Evolutionary conservation across 495 filamentous ascomycete species (phyloP).

Genomic region (Annulohypoxylon nitens): DNA sequence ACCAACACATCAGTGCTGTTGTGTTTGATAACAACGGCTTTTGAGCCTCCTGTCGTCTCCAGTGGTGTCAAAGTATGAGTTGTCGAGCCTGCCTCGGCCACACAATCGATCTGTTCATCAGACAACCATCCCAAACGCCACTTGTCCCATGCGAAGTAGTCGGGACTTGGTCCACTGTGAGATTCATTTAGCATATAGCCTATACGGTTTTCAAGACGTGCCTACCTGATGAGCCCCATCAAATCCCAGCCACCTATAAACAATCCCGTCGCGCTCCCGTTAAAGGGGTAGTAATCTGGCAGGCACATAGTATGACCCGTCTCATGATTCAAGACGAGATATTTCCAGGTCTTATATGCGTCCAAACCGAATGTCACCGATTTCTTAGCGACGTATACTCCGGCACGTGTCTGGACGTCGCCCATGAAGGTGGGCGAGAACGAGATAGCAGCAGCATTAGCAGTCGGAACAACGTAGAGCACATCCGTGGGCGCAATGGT

Average conservation of each 20-base stretch:
- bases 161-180: slow-evolving; percentile 48
- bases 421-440: slow-evolving; percentile 50
- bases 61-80: slow-evolving; percentile 48
- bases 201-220: background rate
- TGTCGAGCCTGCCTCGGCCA: slow-evolving; percentile 29
- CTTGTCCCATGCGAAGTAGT: slow-evolving; percentile 55
- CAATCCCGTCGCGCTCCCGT: slow-evolving; percentile 45
- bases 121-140: slow-evolving; percentile 52
- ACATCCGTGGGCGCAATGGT: slow-evolving; percentile 45
- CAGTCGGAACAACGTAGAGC: slow-evolving; percentile 51
- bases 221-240: slow-evolving; percentile 51
- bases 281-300: slow-evolving; percentile 51
- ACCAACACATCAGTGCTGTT: slow-evolving; percentile 40
- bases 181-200: background rate
- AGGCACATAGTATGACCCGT: slow-evolving; percentile 54
- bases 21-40: slow-evolving; percentile 49
- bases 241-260: slow-evolving; percentile 54
- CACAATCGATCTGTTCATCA: slow-evolving; percentile 50
- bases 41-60: slow-evolving; percentile 38
- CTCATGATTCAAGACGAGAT: slow-evolving; percentile 52
- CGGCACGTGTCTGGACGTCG: slow-evolving; percentile 46
- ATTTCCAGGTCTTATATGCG: slow-evolving; percentile 47
- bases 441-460: slow-evolving; percentile 42
- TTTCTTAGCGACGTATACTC: slow-evolving; percentile 44
- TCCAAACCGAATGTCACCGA: slow-evolving; percentile 50